phyloP scores from a whole-genome alignment of 106 monocot species.

The Dioscorea zingiberensis region DNA sequence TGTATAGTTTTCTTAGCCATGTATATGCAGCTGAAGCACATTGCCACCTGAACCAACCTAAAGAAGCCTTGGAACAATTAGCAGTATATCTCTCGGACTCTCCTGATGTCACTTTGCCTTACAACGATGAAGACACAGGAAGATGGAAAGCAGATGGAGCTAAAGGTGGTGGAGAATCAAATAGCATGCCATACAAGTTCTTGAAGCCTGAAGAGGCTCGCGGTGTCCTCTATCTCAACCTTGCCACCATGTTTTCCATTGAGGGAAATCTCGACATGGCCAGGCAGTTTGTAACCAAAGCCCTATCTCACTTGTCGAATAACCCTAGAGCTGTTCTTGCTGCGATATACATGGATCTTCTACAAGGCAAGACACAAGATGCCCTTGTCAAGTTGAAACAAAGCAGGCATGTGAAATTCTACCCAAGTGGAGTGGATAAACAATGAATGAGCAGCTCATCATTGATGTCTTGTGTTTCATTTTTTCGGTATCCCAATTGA shows the following conservation, averaged over 20 bases:
- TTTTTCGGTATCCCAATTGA: neutral
- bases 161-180: constrained; percentile 55
- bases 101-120: constrained; percentile 39
- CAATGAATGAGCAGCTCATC: constrained; percentile 17
- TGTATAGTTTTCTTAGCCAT: constrained; percentile 55
- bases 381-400: constrained; percentile 58
- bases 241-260: constrained; percentile 39
- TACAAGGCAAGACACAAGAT: constrained; percentile 38
- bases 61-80: constrained; percentile 75
- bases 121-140: constrained; percentile 50
- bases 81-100: constrained; percentile 36
- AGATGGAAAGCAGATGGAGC: constrained; percentile 30
- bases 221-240: constrained; percentile 44
- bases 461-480: neutral
- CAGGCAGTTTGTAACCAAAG: constrained; percentile 27
- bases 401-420: constrained; percentile 37
- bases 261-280: constrained; percentile 72
- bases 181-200: neutral
- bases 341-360: constrained; percentile 59
- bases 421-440: constrained; percentile 5
- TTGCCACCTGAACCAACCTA: constrained; percentile 50
- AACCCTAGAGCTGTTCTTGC: constrained; percentile 58
- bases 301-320: constrained; percentile 35
- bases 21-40: constrained; percentile 94
- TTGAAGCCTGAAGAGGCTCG: constrained; percentile 58